These are phyloP conservation scores for Oryza nivara DNA, from an alignment of 176 grass and related monocot species.

Conservation along the genomic window DNA sequence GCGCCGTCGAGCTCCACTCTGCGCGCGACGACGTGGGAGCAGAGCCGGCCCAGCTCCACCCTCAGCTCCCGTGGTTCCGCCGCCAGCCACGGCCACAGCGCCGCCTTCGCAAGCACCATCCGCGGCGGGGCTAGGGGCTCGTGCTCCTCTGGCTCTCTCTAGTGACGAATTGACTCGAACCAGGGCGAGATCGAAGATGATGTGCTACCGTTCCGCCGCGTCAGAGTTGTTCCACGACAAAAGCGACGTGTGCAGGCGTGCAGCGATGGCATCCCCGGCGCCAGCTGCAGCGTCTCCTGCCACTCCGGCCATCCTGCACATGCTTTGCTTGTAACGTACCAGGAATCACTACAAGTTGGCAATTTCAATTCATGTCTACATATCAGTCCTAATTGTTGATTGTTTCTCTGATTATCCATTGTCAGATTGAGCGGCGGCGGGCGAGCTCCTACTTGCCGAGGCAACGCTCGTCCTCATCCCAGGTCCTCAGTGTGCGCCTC, in stretches of 20 bases:
- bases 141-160: too few relatives aligned
- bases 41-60: too few relatives aligned
- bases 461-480: slow-evolving; percentile 76
- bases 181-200: too few relatives aligned
- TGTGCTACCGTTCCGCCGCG: background rate
- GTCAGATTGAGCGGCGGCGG: too few relatives aligned
- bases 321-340: background rate
- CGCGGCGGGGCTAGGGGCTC: too few relatives aligned
- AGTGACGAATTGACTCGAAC: too few relatives aligned
- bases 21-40: too few relatives aligned
- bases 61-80: too few relatives aligned
- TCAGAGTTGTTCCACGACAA: background rate
- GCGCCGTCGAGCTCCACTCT: too few relatives aligned
- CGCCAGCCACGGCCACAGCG: too few relatives aligned
- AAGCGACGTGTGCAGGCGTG: background rate
- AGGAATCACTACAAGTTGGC: background rate
- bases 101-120: too few relatives aligned
- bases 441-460: slow-evolving; percentile 74
- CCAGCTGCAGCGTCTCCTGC: slow-evolving; percentile 30
- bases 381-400: background rate
- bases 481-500: slow-evolving; percentile 46
- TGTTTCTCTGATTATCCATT: background rate
- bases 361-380: too few relatives aligned
- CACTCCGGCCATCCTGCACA: slow-evolving; percentile 43
- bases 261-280: slow-evolving; percentile 46